Conservation (phyloP, 768 basidiomycete genomes). For the Hygrophorus russula region DNA sequence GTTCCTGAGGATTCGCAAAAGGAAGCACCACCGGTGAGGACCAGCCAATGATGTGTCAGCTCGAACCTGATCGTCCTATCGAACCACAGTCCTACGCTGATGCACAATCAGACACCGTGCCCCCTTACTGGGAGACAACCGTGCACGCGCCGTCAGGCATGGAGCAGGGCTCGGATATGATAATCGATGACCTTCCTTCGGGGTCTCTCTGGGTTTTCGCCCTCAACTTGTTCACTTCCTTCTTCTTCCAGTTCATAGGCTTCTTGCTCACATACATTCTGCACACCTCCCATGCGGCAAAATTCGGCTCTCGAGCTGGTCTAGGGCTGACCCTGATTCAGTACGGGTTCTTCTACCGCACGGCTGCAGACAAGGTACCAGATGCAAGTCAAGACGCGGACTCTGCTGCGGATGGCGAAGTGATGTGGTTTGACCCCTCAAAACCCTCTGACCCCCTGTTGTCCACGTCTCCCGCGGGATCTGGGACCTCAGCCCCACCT, state of each 20-base stretch:
- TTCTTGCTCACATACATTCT: constrained; percentile 90
- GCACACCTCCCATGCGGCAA: constrained; percentile 85
- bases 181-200: constrained; percentile 86
- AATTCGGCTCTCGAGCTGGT: constrained; percentile 87
- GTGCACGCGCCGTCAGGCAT: constrained; percentile 64
- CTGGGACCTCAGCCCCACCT: background rate
- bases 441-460: constrained; percentile 1
- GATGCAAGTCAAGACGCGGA: constrained; percentile 9
- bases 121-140: constrained; percentile 95
- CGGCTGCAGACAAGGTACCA: constrained; percentile 16
- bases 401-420: background rate
- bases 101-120: constrained; percentile 83
- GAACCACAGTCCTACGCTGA: constrained; percentile 63
- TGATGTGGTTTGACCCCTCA: background rate
- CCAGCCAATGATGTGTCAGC: background rate
- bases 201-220: constrained; percentile 68
- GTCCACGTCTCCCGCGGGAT: constrained; percentile 12
- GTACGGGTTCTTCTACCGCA: constrained; percentile 69
- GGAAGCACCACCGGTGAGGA: constrained; percentile 76
- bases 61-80: background rate
- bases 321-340: constrained; percentile 95
- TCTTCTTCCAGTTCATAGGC: constrained; percentile 96
- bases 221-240: constrained; percentile 74
- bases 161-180: constrained; percentile 43
- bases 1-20: constrained; percentile 76